These are phyloP conservation scores for Ottelia alismoides DNA, from an alignment of 106 monocot genomes.

Conservation along the genomic window DNA sequence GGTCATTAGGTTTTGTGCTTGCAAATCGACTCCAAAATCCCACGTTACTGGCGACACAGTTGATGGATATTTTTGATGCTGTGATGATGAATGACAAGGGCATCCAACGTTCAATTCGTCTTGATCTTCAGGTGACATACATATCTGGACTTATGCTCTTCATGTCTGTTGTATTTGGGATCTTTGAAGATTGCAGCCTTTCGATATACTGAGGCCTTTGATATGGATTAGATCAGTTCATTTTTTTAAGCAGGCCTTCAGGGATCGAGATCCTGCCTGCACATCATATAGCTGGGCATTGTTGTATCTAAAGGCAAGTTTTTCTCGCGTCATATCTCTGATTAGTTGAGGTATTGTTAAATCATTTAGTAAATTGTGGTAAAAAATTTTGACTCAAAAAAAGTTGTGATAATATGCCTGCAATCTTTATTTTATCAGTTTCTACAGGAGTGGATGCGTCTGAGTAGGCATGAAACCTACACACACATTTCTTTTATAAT, in stretches of 20 bases:
- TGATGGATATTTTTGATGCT: constrained; percentile 81
- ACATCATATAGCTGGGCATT: constrained; percentile 78
- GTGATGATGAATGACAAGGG: constrained; percentile 74
- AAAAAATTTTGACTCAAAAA: no score
- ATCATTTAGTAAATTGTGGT: no score
- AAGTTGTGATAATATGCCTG: no score
- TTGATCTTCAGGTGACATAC: constrained; percentile 70
- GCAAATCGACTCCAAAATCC: constrained; percentile 87
- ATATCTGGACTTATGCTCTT: neutral
- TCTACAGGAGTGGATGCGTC: no score
- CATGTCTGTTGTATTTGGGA: neutral
- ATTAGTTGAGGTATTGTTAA: no score
- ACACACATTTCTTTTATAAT: no score
- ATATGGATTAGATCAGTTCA: neutral
- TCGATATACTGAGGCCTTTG: neutral
- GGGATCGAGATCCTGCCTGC: constrained; percentile 85
- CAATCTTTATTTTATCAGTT: no score
- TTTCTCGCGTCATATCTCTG: no score
- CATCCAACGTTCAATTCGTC: constrained; percentile 67
- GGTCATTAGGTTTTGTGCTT: constrained; percentile 73
- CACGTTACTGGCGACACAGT: constrained; percentile 64
- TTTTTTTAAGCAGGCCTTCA: constrained; percentile 50
- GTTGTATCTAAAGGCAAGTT: constrained; percentile 83
- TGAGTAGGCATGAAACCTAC: no score
- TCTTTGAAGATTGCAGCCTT: neutral